Percentiles rank a stretch among this genome's conserved stretches.
These are phyloP conservation scores for Sextonia rubra DNA, from an alignment of 164 flowering plant species.

Conservation along the genomic window DNA sequence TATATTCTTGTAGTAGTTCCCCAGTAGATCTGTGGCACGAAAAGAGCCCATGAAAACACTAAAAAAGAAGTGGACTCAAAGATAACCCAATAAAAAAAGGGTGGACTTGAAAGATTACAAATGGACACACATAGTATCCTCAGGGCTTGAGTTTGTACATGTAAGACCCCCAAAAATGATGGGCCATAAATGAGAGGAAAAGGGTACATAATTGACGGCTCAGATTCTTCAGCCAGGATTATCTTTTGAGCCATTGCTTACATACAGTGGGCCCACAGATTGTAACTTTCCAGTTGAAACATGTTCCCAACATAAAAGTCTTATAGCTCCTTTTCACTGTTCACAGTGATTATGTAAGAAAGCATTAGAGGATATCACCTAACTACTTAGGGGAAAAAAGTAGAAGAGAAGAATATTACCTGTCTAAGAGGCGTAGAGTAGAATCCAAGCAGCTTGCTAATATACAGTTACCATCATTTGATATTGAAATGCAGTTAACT, in stretches of 20 bases:
- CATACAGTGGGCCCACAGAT: neutral
- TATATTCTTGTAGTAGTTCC: constrained; percentile 87
- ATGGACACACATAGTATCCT: neutral
- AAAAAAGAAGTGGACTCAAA: neutral
- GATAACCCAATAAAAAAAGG: too few relatives aligned
- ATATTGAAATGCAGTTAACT: constrained; percentile 86
- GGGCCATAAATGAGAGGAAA: neutral
- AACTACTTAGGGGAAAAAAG: neutral
- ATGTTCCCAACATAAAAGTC: neutral
- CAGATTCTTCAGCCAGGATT: neutral
- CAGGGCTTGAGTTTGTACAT: neutral
- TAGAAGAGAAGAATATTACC: constrained; percentile 32
- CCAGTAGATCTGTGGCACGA: constrained; percentile 61
- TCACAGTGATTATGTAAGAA: too few relatives aligned
- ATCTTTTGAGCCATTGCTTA: neutral
- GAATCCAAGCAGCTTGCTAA: constrained; percentile 94
- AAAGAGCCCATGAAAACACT: neutral
- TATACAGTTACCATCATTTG: constrained; percentile 91
- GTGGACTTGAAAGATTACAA: too few relatives aligned
- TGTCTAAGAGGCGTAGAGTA: constrained; percentile 80
- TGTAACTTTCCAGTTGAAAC: neutral
- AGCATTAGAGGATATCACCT: neutral
- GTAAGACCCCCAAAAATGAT: neutral
- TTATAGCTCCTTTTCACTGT: neutral
- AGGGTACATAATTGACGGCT: neutral